Base-by-base conservation (phyloP, 768 basidiomycete species). In the Trichaptum fuscoviolaceum region DNA sequence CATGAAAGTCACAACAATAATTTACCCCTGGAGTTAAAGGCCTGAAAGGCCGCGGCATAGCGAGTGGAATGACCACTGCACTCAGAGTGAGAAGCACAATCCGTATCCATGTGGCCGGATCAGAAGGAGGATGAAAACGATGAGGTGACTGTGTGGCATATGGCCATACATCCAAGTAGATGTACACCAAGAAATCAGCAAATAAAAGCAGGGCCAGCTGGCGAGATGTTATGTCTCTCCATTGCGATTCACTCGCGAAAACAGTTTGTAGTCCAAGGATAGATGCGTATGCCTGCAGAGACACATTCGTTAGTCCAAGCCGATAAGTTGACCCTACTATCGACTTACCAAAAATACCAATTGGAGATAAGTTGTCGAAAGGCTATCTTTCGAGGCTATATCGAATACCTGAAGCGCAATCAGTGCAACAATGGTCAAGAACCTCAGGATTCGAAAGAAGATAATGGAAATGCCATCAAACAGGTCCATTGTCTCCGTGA, bases 111-210 rank as follows among this genome's bases (percentile, higher is more conserved):
- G 23, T 34, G 3, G 24, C 15, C 23, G 25, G 30, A 34, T 61
- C 30, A 2, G 25, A 34, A 25, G 59, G 6, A 15, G 23, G 15
- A 3, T 61, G 7, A 25, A 3, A 12, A 7, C 87, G 85, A 10
- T 64, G 35, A 24, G 80, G 75, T 23, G 77, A 79, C 73, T 78
- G 87, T 0, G 87, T 89, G 17, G 81, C 75, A 9, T 89, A 71
- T 15, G 89, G 89, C 73, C 80, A 87, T 7, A 90, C 62, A 70
- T 86, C 83, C 23, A 87, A 81, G 70, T 85, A 87, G 35, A 75
- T 75, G 69, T 82, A 89, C 7, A 87, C 78, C 10, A 70, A 69
- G 72, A 85, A 83, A 5, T 77, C 77, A 27, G 76, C 75, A 23
- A 86, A 69, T 12, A 88, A 74, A 0, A 89, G 69, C 23, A 77